phyloP scores from a whole-genome alignment of 1,284 basidiomycete genomes.

The Ustilago cynodontis region DNA sequence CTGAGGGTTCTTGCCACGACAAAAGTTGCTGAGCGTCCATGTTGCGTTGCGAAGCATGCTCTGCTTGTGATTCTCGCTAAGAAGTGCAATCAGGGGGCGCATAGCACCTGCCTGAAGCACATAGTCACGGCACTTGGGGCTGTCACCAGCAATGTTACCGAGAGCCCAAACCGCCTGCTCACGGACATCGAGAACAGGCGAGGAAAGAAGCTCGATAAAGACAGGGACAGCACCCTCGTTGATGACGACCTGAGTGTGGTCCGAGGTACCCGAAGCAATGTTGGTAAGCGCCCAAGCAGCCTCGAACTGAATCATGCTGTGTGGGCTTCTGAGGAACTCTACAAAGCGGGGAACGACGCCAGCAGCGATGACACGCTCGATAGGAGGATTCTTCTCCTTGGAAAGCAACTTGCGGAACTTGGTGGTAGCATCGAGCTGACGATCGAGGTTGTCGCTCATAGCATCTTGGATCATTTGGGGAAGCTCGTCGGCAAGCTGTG shows the following conservation, averaged over 20 bases:
- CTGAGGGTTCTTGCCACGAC: slow-evolving; percentile 70
- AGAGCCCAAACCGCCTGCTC: slow-evolving; percentile 70
- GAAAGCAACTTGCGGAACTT: slow-evolving; percentile 96
- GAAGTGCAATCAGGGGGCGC: slow-evolving; percentile 64
- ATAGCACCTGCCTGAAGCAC: slow-evolving; percentile 66
- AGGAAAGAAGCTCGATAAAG: slow-evolving; percentile 78
- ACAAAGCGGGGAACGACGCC: slow-evolving; percentile 98
- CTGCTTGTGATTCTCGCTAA: slow-evolving; percentile 69
- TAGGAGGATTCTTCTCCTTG: slow-evolving; percentile 99
- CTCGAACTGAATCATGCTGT: slow-evolving; percentile 99
- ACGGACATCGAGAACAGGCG: slow-evolving; percentile 68
- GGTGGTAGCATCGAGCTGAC: slow-evolving; percentile 90
- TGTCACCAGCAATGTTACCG: slow-evolving; percentile 70
- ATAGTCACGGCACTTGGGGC: slow-evolving; percentile 68
- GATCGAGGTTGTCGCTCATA: slow-evolving; percentile 89
- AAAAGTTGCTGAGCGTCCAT: slow-evolving; percentile 70
- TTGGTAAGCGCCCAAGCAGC: slow-evolving; percentile 99
- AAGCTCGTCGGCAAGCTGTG: slow-evolving; percentile 82
- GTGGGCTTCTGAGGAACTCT: slow-evolving; percentile 86
- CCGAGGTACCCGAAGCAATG: slow-evolving; percentile 98
- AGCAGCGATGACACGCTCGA: slow-evolving; percentile 97
- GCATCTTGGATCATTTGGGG: slow-evolving; percentile 87
- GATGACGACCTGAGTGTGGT: slow-evolving; percentile 98
- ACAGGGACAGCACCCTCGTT: slow-evolving; percentile 93
- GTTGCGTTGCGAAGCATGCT: slow-evolving; percentile 70